phyloP scores from a whole-genome alignment of 768 basidiomycete species.

The Fomitopsis pulvina region DNA sequence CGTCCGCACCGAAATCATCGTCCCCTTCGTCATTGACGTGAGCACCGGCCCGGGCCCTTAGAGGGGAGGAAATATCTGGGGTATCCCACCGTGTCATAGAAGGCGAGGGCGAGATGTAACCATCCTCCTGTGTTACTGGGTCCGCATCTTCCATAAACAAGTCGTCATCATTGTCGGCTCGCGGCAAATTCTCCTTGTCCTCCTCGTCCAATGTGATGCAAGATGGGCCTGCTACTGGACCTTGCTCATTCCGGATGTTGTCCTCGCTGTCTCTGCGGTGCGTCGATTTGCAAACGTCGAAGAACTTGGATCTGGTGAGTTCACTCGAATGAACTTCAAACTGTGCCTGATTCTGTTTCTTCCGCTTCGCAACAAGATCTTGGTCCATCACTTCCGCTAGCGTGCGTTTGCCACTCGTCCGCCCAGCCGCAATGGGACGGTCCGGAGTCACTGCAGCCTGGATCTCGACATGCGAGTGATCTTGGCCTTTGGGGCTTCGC shows the following conservation, averaged over 20 bases:
- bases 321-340: background rate
- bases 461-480: background rate
- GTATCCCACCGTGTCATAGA: constrained; percentile 44
- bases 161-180: constrained; percentile 26
- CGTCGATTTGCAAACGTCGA: constrained; percentile 2
- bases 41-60: constrained; percentile 21
- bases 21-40: constrained; percentile 13
- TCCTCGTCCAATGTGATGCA: constrained; percentile 13
- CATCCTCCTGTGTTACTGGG: constrained; percentile 66
- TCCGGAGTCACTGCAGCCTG: background rate
- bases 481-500: background rate
- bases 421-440: constrained; percentile 32
- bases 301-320: constrained; percentile 16
- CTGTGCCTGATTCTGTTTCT: constrained; percentile 29
- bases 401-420: constrained; percentile 70
- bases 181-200: constrained; percentile 40
- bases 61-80: constrained; percentile 62
- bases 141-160: constrained; percentile 31
- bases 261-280: background rate
- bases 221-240: constrained; percentile 29
- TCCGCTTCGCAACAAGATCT: constrained; percentile 48
- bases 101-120: constrained; percentile 70
- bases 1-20: constrained; percentile 47
- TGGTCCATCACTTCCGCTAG: constrained; percentile 65
- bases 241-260: constrained; percentile 3